Percentiles rank a stretch among this genome's conserved stretches.
Evolutionary conservation across 2,329 filamentous ascomycete genomes (phyloP).

Genomic region (Anisogramma anomala): DNA sequence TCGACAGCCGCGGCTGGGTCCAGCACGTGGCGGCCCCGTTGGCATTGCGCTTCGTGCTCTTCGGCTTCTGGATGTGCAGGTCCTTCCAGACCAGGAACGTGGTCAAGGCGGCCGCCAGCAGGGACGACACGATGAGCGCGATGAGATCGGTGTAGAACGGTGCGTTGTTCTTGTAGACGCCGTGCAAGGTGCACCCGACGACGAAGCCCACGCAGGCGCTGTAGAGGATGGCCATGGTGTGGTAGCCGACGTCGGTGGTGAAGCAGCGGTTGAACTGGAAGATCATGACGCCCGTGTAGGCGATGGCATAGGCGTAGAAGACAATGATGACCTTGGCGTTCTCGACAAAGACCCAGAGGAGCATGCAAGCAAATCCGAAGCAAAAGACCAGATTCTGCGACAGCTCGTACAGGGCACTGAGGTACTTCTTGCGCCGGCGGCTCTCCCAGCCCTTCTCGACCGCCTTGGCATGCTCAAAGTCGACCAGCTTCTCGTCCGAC

Average conservation of each 20-base stretch:
- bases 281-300: slow-evolving; percentile 26
- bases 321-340: slow-evolving; percentile 22
- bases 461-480: slow-evolving; percentile 18
- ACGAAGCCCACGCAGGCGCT: slow-evolving; percentile 23
- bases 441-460: slow-evolving; percentile 18
- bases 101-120: slow-evolving; percentile 23
- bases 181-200: slow-evolving; percentile 23
- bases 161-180: slow-evolving; percentile 18
- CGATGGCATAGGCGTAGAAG: slow-evolving; percentile 25
- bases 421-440: slow-evolving; percentile 16
- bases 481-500: slow-evolving; percentile 24
- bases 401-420: slow-evolving; percentile 21
- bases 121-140: slow-evolving; percentile 22
- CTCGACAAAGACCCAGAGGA: slow-evolving; percentile 26
- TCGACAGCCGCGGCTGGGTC: slow-evolving; percentile 9
- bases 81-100: slow-evolving; percentile 23
- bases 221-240: slow-evolving; percentile 24
- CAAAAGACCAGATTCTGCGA: slow-evolving; percentile 21
- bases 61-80: slow-evolving; percentile 13
- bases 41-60: not conserved
- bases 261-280: slow-evolving; percentile 32
- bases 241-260: slow-evolving; percentile 24
- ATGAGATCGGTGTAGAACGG: slow-evolving; percentile 24
- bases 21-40: slow-evolving; percentile 1
- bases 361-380: slow-evolving; percentile 23